Base-by-base conservation (phyloP, 768 basidiomycete genomes). In the Lactarius sp. region DNA sequence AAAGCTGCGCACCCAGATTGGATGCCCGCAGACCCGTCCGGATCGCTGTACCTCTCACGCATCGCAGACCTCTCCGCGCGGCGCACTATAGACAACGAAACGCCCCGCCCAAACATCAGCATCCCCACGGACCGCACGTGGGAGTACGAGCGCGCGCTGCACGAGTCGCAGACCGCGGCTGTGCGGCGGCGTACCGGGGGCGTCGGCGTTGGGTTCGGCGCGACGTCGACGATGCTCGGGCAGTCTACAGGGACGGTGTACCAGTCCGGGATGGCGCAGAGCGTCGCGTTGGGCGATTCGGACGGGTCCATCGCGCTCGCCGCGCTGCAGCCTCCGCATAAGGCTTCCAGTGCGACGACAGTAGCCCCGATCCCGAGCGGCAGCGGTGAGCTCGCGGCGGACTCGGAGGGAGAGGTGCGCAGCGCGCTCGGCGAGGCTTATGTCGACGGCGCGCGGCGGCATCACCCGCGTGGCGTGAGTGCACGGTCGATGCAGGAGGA, bases 1-100 rank as follows among this genome's bases (percentile, higher is more conserved):
- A 96, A 95, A 77, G 93, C 93, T 49, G 89, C 93, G 1, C 92
- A 98, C 75, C 96, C 96, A 12, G 92, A 94, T 63, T 99, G 96
- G 96, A 89, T 84, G 65, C 96, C 96, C 0, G 80, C 85, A 0
- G 95, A 99, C 71, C 93, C 94, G 0, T 83, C 91, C 4, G 88
- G 93, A 13, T 98, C 94, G 2, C 79, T 97, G 13, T 98, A 94
- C 74, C 84, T 98, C 58, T 89, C 82, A 67, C 84, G 90, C 53
- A 85, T 98, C 77, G 87, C 89, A 37, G 66, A 65, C n/a, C 59
- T 62, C 53, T 59, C 66, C 39, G 57, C 65, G 37, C 59, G 64
- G 1, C 64, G 64, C 41, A 14, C 54, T 14, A 12, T 49, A 1
- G 62, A 66, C 20, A 57, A 66, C 31, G 52, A 64, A 31, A 66